Evolutionary conservation across 768 basidiomycete genomes (phyloP), one percentile per base, ranked within the genome.

Genomic region (Chalciporus piperatus): DNA sequence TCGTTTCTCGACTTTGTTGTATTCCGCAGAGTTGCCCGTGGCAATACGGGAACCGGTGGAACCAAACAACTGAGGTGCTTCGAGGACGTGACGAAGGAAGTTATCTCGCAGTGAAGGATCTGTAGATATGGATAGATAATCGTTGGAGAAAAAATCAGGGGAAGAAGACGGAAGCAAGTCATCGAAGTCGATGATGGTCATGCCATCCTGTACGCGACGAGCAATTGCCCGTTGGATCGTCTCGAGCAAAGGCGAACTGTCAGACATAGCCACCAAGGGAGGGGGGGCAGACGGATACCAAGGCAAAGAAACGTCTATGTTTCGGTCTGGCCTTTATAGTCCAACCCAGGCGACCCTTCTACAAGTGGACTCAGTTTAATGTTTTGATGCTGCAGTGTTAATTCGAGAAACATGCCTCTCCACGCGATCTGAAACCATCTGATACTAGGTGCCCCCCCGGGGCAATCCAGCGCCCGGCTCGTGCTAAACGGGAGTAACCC

Each of bases 31-130:
- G 44, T 79, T 80, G 0, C 66, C 68, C 50, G 73, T 76, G 5
- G 75, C 62, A 20, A 82, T 64, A 5, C 80, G 74, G 2, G 80
- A 79, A 5, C 80, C 80, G 3, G 75, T 72, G 11, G 81, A 72
- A 11, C 82, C 79, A 46, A 78, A 59, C 28, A 79, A 59, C 1
- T 28, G 54, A 35, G 51, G 58, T 10, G 45, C 52, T 4, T 51
- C 47, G 16, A 73, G 63, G 10, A 58, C 50, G 6, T 58, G 45
- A 12, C 74, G 55, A 62, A 77, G 72, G 13, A 60, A 57, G n/a
- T 49, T 25, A 4, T 73, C 71, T 12, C 53, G 45, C 1, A 79
- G 65, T 1, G 51, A 45, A 0, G 54, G 39, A 40, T 73, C 72
- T 2, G 63, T 60, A 6, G 76, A 67, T 3, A 82, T 58, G 1